Base-by-base conservation (phyloP, 2,329 filamentous ascomycete species). In the Botrytis fabae region DNA sequence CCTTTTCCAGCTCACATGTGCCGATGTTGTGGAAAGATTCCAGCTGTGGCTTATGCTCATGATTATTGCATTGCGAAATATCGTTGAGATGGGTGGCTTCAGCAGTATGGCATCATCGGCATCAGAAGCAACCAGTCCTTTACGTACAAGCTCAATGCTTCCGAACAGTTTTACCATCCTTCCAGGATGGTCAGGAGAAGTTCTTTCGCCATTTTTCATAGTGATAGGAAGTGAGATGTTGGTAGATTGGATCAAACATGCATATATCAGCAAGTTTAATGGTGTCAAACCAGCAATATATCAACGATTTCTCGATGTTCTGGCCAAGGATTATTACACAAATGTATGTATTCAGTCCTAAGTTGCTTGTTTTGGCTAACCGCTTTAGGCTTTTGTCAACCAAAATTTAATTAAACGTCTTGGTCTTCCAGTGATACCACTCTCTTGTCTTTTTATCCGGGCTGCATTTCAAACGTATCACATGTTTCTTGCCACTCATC, bases 261-360 rank as follows among this genome's bases (percentile, higher is more conserved):
- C 94, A 35, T 99, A 98, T 81, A 97, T 99, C 81, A 95, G 91
- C 81, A 99, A 99, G 81, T 99, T 99, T 85, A 99, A 99, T 85
- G 97, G 97, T 78, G 94, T 95, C 77, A 95, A 96, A 76, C 96
- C 96, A 4, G 89, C 88, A 10, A 92, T 99, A 72, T 99, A 99
- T 81, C 89, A 90, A 70, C 90, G 94, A 38, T 97, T 96, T 80
- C 87, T 98, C 25, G 97, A 99, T 80, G 93, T 99, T 7, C 85
- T 99, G 12, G 95, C 94, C 77, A 98, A 98, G 82, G 96, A 99
- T 81, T 99, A 99, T 83, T 99, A 99, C 81, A 95, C 94, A 0
- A 95, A 98, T 80, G 92, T 92, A 80, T 83, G 90, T 81, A 20
- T 74, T 14, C 32, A 38, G 28, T 64, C 63, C 22, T 38, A 20